Base-by-base conservation (phyloP, 306 rosid species). In the Rubus parviflorus region DNA sequence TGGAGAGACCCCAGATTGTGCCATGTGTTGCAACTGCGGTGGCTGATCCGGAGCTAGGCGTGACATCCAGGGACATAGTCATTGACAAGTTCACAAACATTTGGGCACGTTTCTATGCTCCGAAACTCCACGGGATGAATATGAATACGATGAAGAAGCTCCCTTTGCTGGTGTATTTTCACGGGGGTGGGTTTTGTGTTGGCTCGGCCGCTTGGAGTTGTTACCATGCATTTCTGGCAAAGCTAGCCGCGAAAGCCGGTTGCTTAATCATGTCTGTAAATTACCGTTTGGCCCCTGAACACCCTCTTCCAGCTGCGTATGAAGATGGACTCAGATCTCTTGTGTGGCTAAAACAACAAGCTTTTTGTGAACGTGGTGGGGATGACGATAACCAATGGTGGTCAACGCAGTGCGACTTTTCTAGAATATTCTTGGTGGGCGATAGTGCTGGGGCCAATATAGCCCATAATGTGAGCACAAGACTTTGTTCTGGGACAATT, bases 401-500 rank as follows among this genome's bases (percentile, higher is more conserved):
- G 97, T 70, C 81, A 35, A 30, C 12, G 46, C 80, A 69, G 7
- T 93, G 91, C 66, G 88, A 91, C 74, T 86, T 91, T 25, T 84
- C 85, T 23, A 85, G 80, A 63, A 79, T 90, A 20, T 90, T 88
- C 83, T 72, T 94, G 45, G 86, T 79, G 3, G 98, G 98, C 15
- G 98, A 94, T 20, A 90, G 97, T 80, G 97, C 98, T 0, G 97
- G 97, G n/a, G 98, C 86, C 68, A 94, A 94, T 83, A 89, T 92
- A 74, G 97, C 90, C 30, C 80, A 89, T 71, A 83, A 88, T 45
- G 86, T 90, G 54, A 88, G 87, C 72, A 71, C 69, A 2, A 80
- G 82, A 67, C 51, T 89, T 69, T 70, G 64, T 72, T 68, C 58
- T 3, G 65, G 52, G 61, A 19, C 47, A 15, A 3, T 16, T 35